Base-by-base conservation (phyloP, 2,329 filamentous ascomycete species). In the Orbilia oligospora region DNA sequence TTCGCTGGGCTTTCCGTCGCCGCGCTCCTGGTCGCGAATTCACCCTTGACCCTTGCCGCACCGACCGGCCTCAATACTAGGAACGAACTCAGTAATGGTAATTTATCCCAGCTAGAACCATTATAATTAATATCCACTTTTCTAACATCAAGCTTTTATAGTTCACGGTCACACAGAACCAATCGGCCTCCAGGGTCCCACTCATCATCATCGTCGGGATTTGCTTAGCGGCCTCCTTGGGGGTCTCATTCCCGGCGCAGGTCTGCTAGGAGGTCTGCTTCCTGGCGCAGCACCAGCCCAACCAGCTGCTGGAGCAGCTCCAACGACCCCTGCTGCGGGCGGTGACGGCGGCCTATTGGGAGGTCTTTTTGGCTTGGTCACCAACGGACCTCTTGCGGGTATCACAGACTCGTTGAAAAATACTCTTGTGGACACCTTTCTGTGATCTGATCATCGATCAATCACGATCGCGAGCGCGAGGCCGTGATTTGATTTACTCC, bases 161-260 rank as follows among this genome's bases (percentile, higher is more conserved):
- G 36, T 10, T 9, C 0, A 8, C 1, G 36, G 53, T 41, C 53
- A 58, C 53, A 58, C 36, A 61, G 36, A 24, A n/a, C 56, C 56
- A 61, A 61, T 61, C 36, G 56, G 56, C 36, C 33, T 61, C 56
- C 56, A 61, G 44, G 56, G 56, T 20, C 56, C 56, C 18, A 24
- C 33, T 9, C 36, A 20, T 55, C 51, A 38, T 16, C 53, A 61
- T 27, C 56, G 56, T 18, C 56, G 56, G 56, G 56, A 61, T n/a
- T n/a, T 61, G 10, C 27, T 61, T 41, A 18, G 56, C 27, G 56
- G 56, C 9, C 36, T 61, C 12, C 56, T 61, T 44, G 56, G 56
- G 36, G 12, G 27, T 30, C 27, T 20, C 9, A 18, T 61, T 61
- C 56, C 56, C 27, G 56, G 56, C n/a, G 56, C 36, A 14, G 24